Evolutionary conservation across 345 rosid genomes (phyloP).

Genomic region (Hibiscus syriacus): DNA sequence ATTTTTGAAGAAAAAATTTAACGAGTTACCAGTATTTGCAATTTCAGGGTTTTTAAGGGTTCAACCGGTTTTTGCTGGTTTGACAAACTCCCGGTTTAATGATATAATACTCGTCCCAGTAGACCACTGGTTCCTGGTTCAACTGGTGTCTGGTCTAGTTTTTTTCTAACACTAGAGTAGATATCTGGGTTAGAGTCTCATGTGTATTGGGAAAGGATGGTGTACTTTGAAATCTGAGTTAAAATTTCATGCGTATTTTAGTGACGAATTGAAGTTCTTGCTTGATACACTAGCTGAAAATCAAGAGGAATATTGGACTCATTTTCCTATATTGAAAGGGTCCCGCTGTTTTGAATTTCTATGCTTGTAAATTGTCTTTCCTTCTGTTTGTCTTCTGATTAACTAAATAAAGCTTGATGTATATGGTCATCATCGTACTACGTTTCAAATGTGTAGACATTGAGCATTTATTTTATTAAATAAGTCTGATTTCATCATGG

Average conservation of each 20-base stretch:
- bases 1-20: neutral
- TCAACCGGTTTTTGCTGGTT: neutral
- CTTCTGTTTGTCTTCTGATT: neutral
- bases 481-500: neutral
- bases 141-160: neutral
- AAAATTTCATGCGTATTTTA: constrained; percentile 5
- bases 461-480: neutral
- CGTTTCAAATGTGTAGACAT: neutral
- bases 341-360: neutral
- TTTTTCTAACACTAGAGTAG: neutral
- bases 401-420: neutral
- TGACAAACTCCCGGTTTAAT: neutral
- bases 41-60: neutral
- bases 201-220: neutral
- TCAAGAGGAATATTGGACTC: neutral
- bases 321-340: neutral
- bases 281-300: too few relatives aligned
- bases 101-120: neutral
- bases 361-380: neutral
- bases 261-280: too few relatives aligned
- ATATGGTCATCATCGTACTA: neutral
- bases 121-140: neutral
- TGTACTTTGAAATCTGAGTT: neutral
- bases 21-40: neutral
- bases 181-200: constrained; percentile 4